Evolutionary conservation across 75 land plant species (phyloP).

Genomic region (Adiantum capillusveneris): DNA sequence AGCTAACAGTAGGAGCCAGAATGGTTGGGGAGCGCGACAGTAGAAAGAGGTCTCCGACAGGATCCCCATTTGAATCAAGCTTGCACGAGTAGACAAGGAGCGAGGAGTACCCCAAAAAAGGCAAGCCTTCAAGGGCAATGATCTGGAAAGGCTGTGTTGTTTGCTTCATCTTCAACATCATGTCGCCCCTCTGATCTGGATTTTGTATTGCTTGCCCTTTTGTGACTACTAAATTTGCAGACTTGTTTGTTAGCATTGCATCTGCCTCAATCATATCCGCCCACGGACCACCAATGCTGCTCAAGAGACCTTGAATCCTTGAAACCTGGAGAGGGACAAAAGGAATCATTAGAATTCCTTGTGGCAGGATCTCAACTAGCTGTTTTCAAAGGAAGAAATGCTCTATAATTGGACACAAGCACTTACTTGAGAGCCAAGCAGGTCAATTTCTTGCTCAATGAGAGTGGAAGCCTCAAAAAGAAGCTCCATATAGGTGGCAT

Average conservation of each 20-base stretch:
- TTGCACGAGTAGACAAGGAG: slow-evolving; percentile 11
- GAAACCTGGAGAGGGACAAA: no score
- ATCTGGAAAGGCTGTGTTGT: slow-evolving; percentile 6
- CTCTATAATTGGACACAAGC: no score
- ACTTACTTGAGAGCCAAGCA: not conserved
- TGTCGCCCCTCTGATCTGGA: slow-evolving; percentile 4
- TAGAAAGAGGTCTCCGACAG: slow-evolving; percentile 4
- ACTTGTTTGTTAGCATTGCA: not conserved
- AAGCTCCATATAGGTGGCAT: not conserved
- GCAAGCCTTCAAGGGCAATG: slow-evolving; percentile 14
- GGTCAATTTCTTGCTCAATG: not conserved
- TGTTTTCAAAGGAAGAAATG: no score
- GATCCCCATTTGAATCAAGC: slow-evolving; percentile 4
- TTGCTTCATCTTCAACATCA: slow-evolving; percentile 2
- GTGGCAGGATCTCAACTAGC: no score
- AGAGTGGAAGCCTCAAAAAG: not conserved
- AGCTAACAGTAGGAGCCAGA: not conserved
- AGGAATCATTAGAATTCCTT: no score
- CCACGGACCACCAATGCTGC: not conserved
- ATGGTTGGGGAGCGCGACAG: slow-evolving; percentile 3
- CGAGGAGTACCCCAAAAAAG: slow-evolving; percentile 6
- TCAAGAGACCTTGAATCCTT: not conserved
- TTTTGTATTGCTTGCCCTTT: not conserved
- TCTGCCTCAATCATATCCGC: not conserved
- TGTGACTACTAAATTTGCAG: not conserved